Conservation (phyloP, 495 filamentous ascomycete species). For the Achaetomiella virescens region DNA sequence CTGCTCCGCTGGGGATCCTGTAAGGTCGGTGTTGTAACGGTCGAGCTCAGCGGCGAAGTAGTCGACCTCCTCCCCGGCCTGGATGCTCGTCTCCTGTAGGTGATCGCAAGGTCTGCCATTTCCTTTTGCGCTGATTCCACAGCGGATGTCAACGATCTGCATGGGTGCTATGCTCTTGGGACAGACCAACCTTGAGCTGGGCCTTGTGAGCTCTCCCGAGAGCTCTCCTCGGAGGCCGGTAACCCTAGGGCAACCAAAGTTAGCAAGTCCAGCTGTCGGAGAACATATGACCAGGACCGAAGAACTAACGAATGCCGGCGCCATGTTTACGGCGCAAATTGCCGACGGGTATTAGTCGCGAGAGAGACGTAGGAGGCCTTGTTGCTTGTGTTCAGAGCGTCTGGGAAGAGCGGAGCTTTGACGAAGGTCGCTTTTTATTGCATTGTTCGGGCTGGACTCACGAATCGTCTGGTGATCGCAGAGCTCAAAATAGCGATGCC, state of each 20-base stretch:
- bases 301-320: slow-evolving; percentile 26
- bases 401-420: background rate
- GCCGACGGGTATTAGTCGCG: background rate
- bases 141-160: slow-evolving; percentile 7
- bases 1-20: slow-evolving; percentile 31
- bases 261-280: slow-evolving; percentile 2
- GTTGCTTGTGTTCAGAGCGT: background rate
- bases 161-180: background rate
- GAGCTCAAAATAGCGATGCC: background rate
- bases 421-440: background rate
- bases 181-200: slow-evolving; percentile 17
- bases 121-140: slow-evolving; percentile 15
- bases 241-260: slow-evolving; percentile 13
- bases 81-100: slow-evolving; percentile 25
- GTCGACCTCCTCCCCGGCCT: slow-evolving; percentile 38
- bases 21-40: slow-evolving; percentile 27
- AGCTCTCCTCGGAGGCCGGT: slow-evolving; percentile 18
- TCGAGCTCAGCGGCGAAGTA: slow-evolving; percentile 43
- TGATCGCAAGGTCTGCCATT: slow-evolving; percentile 24
- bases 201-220: slow-evolving; percentile 14
- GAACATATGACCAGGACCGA: background rate
- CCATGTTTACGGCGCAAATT: slow-evolving; percentile 14
- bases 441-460: background rate
- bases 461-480: background rate
- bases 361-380: too few species aligned